These are phyloP conservation scores for Teratosphaeria viscida DNA, from an alignment of 2,329 filamentous ascomycete species.

Conservation along the genomic window DNA sequence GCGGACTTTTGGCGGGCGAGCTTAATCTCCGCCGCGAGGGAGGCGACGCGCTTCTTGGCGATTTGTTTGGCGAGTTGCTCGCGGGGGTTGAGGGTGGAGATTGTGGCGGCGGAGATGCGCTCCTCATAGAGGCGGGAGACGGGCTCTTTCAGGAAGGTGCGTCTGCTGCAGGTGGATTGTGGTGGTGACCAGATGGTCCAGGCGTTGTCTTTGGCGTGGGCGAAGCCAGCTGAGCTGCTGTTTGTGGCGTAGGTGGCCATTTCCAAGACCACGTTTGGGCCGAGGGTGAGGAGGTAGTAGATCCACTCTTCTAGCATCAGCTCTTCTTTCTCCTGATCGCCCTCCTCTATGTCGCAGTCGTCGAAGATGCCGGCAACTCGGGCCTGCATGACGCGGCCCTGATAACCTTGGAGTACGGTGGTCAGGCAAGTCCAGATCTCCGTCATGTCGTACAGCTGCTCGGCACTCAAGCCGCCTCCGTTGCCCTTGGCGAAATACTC, in stretches of 20 bases:
- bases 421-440: slow-evolving; percentile 54
- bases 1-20: slow-evolving; percentile 26
- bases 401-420: slow-evolving; percentile 45
- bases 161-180: slow-evolving; percentile 37
- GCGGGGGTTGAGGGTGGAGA: slow-evolving; percentile 23
- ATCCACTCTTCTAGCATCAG: slow-evolving; percentile 52
- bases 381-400: slow-evolving; percentile 45
- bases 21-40: slow-evolving; percentile 33
- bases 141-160: slow-evolving; percentile 51
- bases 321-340: slow-evolving; percentile 43
- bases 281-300: slow-evolving; percentile 48
- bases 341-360: slow-evolving; percentile 31
- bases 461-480: slow-evolving; percentile 40
- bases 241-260: slow-evolving; percentile 33
- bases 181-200: slow-evolving; percentile 45
- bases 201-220: slow-evolving; percentile 43
- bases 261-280: slow-evolving; percentile 45
- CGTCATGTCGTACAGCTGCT: slow-evolving; percentile 53
- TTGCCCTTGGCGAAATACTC: slow-evolving; percentile 51
- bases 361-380: slow-evolving; percentile 47
- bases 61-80: slow-evolving; percentile 27
- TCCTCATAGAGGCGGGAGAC: slow-evolving; percentile 50
- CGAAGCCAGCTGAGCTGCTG: slow-evolving; percentile 38
- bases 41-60: slow-evolving; percentile 33
- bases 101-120: slow-evolving; percentile 26